Conservation (phyloP, 768 basidiomycete species). For the Gymnopilus dilepis region DNA sequence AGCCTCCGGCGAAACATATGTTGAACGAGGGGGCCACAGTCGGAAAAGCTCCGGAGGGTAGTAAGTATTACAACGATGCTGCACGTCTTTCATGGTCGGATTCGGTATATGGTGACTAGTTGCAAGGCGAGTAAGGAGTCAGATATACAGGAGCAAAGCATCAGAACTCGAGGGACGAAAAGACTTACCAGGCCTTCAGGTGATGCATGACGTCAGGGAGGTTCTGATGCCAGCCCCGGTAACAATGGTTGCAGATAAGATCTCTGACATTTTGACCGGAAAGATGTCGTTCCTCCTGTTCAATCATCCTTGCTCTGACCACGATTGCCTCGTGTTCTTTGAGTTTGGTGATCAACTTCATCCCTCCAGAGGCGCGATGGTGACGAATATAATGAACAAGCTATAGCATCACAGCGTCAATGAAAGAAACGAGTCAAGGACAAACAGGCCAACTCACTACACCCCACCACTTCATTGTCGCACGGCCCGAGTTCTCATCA, state of each 20-base stretch:
- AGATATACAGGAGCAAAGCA: too few species aligned
- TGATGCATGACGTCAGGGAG: neutral
- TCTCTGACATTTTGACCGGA: neutral
- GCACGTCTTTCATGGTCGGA: neutral
- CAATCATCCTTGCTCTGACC: neutral
- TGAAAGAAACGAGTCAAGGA: neutral
- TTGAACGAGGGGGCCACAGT: neutral
- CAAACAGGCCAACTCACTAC: constrained; percentile 5
- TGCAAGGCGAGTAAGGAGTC: neutral
- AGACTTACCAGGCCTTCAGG: neutral
- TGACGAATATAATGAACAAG: neutral
- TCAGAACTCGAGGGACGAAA: too few species aligned
- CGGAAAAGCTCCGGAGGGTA: neutral
- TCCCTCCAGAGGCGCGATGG: neutral
- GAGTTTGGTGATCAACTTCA: neutral
- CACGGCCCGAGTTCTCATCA: neutral
- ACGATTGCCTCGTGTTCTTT: neutral
- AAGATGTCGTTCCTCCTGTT: neutral
- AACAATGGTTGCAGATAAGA: neutral
- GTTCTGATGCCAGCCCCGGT: neutral
- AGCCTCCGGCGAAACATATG: too few species aligned
- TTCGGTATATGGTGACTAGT: neutral
- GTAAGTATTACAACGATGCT: neutral
- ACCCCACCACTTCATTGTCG: constrained; percentile 10
- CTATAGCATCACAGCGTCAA: neutral